phyloP scores from a whole-genome alignment of 345 rosid genomes.

The Citrus inodora region DNA sequence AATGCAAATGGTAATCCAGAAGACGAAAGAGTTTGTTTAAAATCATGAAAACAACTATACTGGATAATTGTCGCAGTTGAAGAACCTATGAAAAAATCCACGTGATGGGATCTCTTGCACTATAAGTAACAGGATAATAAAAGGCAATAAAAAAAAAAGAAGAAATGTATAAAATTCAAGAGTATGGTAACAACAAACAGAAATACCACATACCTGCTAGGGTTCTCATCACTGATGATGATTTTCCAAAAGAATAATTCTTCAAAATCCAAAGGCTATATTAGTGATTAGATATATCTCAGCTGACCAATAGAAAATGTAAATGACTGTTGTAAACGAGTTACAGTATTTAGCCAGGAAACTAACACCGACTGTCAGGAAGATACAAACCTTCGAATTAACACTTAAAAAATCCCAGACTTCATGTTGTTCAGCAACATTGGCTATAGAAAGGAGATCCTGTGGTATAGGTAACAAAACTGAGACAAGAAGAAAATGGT shows the following conservation, averaged over 20 bases:
- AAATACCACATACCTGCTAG: conserved; percentile 66
- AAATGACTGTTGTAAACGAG: not conserved
- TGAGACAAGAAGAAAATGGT: conserved; percentile 14
- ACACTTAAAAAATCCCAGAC: conserved; percentile 96
- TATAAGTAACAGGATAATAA: not conserved
- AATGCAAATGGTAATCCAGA: not conserved
- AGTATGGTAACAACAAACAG: not conserved
- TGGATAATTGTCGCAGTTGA: not conserved
- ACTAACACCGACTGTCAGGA: not conserved
- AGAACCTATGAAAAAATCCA: not conserved
- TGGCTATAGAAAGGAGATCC: conserved; percentile 96
- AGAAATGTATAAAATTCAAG: not conserved
- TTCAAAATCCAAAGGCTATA: conserved; percentile 36
- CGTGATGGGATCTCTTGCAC: not conserved
- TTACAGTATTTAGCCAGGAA: not conserved
- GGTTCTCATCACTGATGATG: conserved; percentile 88
- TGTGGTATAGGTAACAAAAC: conserved; percentile 29
- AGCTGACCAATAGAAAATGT: not conserved
- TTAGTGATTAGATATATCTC: conserved; percentile 10
- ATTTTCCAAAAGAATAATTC: conserved; percentile 95
- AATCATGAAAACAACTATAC: not conserved
- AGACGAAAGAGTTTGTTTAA: not conserved
- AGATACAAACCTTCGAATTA: conserved; percentile 71
- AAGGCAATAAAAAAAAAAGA: not conserved
- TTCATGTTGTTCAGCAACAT: conserved; percentile 99